Percentiles rank a stretch among this genome's conserved stretches.
Evolutionary conservation across 306 rosid genomes (phyloP).

Genomic region (Cucumis sativus): DNA sequence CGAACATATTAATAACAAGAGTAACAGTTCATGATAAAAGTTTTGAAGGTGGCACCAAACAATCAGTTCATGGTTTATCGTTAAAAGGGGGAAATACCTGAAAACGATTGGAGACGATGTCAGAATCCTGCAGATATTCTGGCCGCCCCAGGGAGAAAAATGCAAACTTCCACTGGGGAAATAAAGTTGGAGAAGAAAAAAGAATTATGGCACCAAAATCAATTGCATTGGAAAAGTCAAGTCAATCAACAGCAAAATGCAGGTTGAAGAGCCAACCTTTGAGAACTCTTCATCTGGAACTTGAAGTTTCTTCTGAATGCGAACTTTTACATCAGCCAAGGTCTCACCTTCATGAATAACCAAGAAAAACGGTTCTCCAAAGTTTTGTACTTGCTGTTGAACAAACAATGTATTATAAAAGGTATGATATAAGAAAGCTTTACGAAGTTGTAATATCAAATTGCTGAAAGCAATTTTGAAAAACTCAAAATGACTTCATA

Average conservation of each 20-base stretch:
- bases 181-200: neutral
- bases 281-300: slow-evolving; percentile 79
- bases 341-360: slow-evolving; percentile 73
- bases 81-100: slow-evolving; percentile 38
- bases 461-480: neutral
- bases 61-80: too few relatives aligned
- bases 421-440: neutral
- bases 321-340: slow-evolving; percentile 68
- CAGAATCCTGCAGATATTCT: slow-evolving; percentile 79
- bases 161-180: slow-evolving; percentile 83
- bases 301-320: slow-evolving; percentile 73
- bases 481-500: neutral
- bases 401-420: slow-evolving; percentile 1
- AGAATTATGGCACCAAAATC: neutral
- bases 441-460: neutral
- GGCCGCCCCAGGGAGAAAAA: slow-evolving; percentile 83
- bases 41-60: neutral
- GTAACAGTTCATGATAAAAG: neutral
- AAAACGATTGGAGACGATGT: slow-evolving; percentile 59
- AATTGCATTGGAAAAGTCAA: neutral
- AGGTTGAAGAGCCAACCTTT: slow-evolving; percentile 31
- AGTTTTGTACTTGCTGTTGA: slow-evolving; percentile 74
- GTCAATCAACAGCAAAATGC: neutral
- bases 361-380: slow-evolving; percentile 91
- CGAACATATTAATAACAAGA: neutral